Evolutionary conservation across 345 rosid genomes (phyloP), one percentile per base, ranked within the genome.

Genomic region (Pugionium cornutum): DNA sequence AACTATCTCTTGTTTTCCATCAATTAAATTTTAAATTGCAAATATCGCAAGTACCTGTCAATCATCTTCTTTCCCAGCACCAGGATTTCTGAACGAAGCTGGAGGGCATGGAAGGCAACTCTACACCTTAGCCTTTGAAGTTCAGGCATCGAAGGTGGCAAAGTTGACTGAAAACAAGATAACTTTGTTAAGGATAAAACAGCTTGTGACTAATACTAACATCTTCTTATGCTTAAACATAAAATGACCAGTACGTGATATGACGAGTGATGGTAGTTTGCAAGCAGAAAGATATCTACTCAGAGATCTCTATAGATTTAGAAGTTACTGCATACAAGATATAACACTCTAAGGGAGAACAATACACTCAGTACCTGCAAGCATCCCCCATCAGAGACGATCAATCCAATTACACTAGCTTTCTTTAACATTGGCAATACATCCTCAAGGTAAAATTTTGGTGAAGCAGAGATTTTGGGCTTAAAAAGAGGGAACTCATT

Each of bases 61-160:
- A 91, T 86, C 79, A 95, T 95, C 71, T 64, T 80, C 68, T 62
- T 86, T 7, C 91, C 99, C 64, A 91, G 86, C 57, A 77, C 71
- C 76, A 81, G 87, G 75, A 95, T 86, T 78, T 86, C 96, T 66
- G 80, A 70, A 57, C 98, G 95, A 73, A 95, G 90, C 69, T 86
- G 91, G 55, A 95, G 96, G 35, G 98, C 96, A 76, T 91, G 98
- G 62, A 95, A 95, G 55, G 94, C 90, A 71, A 91, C 98, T 55
- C 98, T 85, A 75, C 99, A 95, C 77, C 99, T 87, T 55, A 95
- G 88, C 74, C 98, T 86, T 78, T 95, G 98, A 64, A 84, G 81
- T 74, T 95, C 99, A 4, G 80, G 74, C 89, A 95, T 81, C 66
- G 86, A 77, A 53, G 82, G 79, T 11, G 98, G 94, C 74, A 95